Percentiles rank a stretch among this genome's conserved stretches.
Conservation (phyloP, 2,329 filamentous ascomycete species). For the Tolypocladium tundrense region DNA sequence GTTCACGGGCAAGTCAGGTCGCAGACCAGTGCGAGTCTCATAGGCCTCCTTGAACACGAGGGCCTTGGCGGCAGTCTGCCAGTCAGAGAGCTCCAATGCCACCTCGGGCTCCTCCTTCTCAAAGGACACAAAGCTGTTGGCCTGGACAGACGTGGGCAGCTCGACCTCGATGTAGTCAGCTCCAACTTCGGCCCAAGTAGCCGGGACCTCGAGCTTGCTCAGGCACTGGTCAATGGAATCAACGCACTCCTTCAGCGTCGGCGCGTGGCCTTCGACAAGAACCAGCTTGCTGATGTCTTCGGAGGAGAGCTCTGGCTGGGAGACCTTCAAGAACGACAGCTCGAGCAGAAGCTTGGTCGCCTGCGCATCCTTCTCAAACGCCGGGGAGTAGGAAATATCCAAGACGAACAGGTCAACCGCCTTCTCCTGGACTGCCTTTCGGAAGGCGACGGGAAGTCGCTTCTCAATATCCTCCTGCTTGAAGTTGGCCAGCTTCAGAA, state of each 20-base stretch:
- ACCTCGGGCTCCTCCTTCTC: constrained; percentile 66
- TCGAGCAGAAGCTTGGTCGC: constrained; percentile 63
- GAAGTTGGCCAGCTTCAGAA: constrained; percentile 66
- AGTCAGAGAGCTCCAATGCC: constrained; percentile 55
- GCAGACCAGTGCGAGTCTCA: constrained; percentile 59
- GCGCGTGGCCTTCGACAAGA: constrained; percentile 40
- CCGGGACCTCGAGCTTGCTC: constrained; percentile 63
- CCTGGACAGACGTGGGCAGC: constrained; percentile 55
- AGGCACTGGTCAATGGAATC: constrained; percentile 62
- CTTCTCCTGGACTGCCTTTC: constrained; percentile 62
- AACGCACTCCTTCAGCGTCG: constrained; percentile 43
- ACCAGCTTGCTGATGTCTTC: constrained; percentile 58
- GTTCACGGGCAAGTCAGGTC: constrained; percentile 78
- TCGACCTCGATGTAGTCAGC: constrained; percentile 40
- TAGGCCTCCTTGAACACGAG: constrained; percentile 93
- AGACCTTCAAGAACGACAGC: constrained; percentile 72
- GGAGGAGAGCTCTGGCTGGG: constrained; percentile 53
- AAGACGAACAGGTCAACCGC: constrained; percentile 63
- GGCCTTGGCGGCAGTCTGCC: constrained; percentile 78
- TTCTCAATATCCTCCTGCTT: constrained; percentile 89
- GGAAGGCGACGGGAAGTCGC: constrained; percentile 60
- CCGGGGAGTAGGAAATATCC: constrained; percentile 58
- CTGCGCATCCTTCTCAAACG: constrained; percentile 54
- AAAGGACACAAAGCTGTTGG: constrained; percentile 76
- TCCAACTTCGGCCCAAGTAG: constrained; percentile 62